Base-by-base conservation (phyloP, 768 basidiomycete species). In the Candolleomyces eurysporus region DNA sequence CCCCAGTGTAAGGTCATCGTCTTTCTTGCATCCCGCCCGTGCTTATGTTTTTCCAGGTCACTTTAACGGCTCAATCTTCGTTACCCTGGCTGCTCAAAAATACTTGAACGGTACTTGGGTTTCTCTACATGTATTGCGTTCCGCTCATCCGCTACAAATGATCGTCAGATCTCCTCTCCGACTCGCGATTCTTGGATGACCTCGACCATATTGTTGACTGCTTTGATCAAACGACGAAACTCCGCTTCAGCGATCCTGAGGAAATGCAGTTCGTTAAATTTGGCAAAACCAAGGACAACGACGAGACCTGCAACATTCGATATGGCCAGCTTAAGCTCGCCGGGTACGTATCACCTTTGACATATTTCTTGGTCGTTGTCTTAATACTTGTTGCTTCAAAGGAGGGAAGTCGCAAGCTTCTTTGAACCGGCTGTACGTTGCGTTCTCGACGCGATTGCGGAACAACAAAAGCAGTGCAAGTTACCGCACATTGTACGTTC, bases 181-280 rank as follows among this genome's bases (percentile, higher is more conserved):
- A 59, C 8, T 64, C 65, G 1, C 31, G 17, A 2, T 66, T 60
- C 42, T 17, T 32, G 11, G 61, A 61, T 22, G 66, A 67, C 22
- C 48, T 83, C 21, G 65, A 72, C 26, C 66, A 79, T 39, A 83
- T 84, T 61, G 67, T 71, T 9, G 55, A 61, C 10, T 71, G 72
- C 51, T 84, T 84, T 48, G 83, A 84, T 64, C 77, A 73, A 58
- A 74, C 74, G 2, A 77, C 82, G 2, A 83, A 82, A 60, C 68
- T 76, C 6, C 72, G 70, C 19, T 83, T 83, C 63, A 68, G 65
- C 30, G 70, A 72, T 55, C 55, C 68, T 7, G 50, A 63, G 4
- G 76, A 80, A 39, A 71, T 76, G 13, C 74, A 77, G 13, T 82
- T 72, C 59, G 76, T 84, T 59, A 75, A 73, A 58, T 83, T 84